Evolutionary conservation across 1,284 basidiomycete genomes (phyloP).

Genomic region (Ganoderma resinaceum): DNA sequence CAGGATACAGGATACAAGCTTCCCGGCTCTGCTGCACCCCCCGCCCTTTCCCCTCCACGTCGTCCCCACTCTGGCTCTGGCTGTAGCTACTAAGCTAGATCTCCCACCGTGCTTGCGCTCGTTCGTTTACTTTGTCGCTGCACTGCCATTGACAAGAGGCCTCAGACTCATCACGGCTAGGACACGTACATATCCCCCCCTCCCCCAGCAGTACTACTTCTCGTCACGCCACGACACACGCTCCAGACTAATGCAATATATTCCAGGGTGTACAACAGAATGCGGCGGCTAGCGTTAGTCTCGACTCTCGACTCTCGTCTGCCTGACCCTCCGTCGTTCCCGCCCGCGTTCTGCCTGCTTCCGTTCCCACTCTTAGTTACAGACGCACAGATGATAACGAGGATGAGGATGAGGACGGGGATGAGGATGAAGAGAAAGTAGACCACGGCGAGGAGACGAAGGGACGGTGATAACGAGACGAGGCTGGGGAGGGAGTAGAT

Average conservation of each 20-base stretch:
- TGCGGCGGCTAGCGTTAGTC: not conserved
- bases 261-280: slow-evolving; percentile 9
- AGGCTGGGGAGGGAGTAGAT: too few relatives aligned
- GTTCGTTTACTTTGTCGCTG: not conserved
- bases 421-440: too few relatives aligned
- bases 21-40: not conserved
- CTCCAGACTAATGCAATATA: slow-evolving; percentile 44
- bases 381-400: not conserved
- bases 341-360: not conserved
- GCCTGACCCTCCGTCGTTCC: not conserved
- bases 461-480: not conserved
- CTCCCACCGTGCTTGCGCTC: not conserved
- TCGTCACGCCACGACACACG: slow-evolving; percentile 1
- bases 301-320: too few relatives aligned
- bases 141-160: not conserved
- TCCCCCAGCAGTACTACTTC: not conserved
- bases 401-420: not conserved
- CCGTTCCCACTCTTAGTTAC: not conserved
- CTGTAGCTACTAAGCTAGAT: not conserved
- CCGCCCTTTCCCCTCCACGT: not conserved
- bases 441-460: not conserved
- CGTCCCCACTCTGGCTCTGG: not conserved
- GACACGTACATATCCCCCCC: not conserved
- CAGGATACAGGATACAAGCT: slow-evolving; percentile 1
- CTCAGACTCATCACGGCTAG: not conserved